These are phyloP conservation scores for Lentinula aciculospora DNA, from an alignment of 768 basidiomycete genomes.

Conservation along the genomic window DNA sequence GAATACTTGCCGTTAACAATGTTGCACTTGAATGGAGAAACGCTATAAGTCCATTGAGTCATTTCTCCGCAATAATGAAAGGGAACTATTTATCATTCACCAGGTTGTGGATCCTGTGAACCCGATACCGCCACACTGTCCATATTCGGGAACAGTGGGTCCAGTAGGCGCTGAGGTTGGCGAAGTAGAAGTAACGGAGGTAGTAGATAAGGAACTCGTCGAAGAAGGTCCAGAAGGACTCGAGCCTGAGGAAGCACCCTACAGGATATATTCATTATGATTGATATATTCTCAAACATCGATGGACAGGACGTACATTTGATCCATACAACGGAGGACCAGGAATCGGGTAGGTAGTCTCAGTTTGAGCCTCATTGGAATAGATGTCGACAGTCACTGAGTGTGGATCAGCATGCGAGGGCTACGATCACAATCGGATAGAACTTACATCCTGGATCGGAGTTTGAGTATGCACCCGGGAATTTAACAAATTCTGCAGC, in stretches of 20 bases:
- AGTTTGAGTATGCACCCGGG: constrained; percentile 40
- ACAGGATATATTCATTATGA: background rate
- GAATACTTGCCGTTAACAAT: constrained; percentile 25
- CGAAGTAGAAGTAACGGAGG: constrained; percentile 1
- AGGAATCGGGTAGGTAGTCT: constrained; percentile 37
- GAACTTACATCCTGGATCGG: constrained; percentile 36
- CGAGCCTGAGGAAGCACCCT: constrained; percentile 6
- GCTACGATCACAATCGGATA: background rate
- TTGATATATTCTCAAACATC: background rate
- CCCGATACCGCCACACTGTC: constrained; percentile 37
- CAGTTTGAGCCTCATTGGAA: constrained; percentile 28
- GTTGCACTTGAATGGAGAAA: constrained; percentile 30
- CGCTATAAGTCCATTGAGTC: constrained; percentile 14
- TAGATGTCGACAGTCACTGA: constrained; percentile 30
- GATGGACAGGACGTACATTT: background rate
- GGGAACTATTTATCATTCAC: constrained; percentile 20
- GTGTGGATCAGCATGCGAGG: background rate
- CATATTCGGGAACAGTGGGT: constrained; percentile 29
- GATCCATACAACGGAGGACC: constrained; percentile 34
- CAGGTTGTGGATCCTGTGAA: constrained; percentile 33
- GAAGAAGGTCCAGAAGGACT: background rate
- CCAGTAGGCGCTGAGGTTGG: constrained; percentile 16
- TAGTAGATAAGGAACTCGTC: background rate
- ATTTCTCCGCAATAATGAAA: background rate
- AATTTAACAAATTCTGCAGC: constrained; percentile 39